phyloP scores from a whole-genome alignment of 371 early-diverging fungal species.

The Mucor irregularis region DNA sequence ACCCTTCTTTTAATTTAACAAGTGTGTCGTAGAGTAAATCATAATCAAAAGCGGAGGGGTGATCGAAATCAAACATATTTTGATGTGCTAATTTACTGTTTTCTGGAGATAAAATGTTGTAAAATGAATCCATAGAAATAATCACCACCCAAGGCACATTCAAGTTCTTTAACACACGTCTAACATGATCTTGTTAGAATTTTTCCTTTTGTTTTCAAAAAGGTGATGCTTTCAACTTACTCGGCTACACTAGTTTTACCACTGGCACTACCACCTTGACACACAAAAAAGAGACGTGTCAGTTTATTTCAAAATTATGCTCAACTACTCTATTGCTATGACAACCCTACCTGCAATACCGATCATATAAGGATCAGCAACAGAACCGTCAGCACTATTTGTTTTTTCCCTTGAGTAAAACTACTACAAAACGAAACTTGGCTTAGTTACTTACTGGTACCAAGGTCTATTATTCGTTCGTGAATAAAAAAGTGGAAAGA shows the following conservation, averaged over 20 bases:
- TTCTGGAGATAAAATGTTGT: slow-evolving; percentile 80
- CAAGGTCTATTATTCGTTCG: slow-evolving; percentile 39
- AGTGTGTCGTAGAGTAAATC: slow-evolving; percentile 73
- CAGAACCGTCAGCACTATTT: slow-evolving; percentile 60
- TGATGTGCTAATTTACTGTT: slow-evolving; percentile 65
- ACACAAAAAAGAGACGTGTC: not conserved
- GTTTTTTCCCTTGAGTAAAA: not conserved
- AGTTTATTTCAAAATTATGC: not conserved
- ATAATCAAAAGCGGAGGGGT: slow-evolving; percentile 82
- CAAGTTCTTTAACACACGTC: slow-evolving; percentile 71
- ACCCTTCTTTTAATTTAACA: slow-evolving; percentile 73
- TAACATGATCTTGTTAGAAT: slow-evolving; percentile 10
- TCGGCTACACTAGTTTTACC: slow-evolving; percentile 83
- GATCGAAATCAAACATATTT: slow-evolving; percentile 84
- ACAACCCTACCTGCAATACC: slow-evolving; percentile 67
- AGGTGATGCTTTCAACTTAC: no score
- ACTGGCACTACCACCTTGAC: slow-evolving; percentile 78
- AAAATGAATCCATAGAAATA: slow-evolving; percentile 94
- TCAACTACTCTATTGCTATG: not conserved
- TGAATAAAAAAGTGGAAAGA: not conserved
- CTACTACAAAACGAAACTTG: not conserved
- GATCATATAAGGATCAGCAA: slow-evolving; percentile 69
- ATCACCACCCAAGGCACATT: slow-evolving; percentile 88
- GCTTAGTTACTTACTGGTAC: slow-evolving; percentile 36
- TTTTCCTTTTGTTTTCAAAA: not conserved